These are phyloP conservation scores for Magnaporthiopsis rhizophila DNA, from an alignment of 2,329 filamentous ascomycete genomes.

Conservation along the genomic window DNA sequence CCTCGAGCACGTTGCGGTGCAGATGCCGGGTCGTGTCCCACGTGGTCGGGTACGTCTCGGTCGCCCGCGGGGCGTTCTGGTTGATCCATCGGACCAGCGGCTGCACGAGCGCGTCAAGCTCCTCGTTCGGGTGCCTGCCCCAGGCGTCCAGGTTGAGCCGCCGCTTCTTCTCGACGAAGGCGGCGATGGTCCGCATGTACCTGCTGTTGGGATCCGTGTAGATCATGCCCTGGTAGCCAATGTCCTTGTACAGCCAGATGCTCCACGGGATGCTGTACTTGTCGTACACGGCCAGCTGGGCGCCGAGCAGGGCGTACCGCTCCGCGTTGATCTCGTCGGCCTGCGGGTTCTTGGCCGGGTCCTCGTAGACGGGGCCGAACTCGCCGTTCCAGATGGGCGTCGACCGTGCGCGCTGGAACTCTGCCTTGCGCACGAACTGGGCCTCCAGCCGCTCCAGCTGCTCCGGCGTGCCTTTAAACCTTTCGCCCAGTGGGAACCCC, in stretches of 20 bases:
- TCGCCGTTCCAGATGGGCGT: conserved; percentile 41
- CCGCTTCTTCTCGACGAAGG: conserved; percentile 49
- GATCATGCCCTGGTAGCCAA: conserved; percentile 48
- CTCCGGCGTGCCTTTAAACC: conserved; percentile 30
- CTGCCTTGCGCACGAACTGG: conserved; percentile 33
- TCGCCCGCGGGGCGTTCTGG: conserved; percentile 14
- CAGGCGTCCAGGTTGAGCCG: conserved; percentile 45
- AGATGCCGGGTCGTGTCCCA: conserved; percentile 20
- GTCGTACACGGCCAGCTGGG: conserved; percentile 43
- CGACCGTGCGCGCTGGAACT: conserved; percentile 32
- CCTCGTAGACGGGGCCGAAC: conserved; percentile 36
- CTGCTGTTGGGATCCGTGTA: conserved; percentile 35
- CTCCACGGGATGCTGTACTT: conserved; percentile 45
- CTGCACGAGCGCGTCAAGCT: conserved; percentile 20
- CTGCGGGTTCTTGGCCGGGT: conserved; percentile 24
- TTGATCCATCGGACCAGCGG: conserved; percentile 18
- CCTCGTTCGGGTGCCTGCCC: conserved; percentile 34
- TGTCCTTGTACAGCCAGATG: conserved; percentile 54
- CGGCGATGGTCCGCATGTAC: conserved; percentile 42
- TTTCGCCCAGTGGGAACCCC: conserved; percentile 33
- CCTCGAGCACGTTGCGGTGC: conserved; percentile 17
- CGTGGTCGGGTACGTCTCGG: conserved; percentile 18
- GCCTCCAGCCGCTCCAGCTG: conserved; percentile 33
- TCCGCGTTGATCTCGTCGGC: conserved; percentile 31
- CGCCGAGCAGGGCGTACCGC: conserved; percentile 36